Evolutionary conservation across 1,284 basidiomycete genomes (phyloP), one percentile per base, ranked within the genome.

Genomic region (Boletus sp.): DNA sequence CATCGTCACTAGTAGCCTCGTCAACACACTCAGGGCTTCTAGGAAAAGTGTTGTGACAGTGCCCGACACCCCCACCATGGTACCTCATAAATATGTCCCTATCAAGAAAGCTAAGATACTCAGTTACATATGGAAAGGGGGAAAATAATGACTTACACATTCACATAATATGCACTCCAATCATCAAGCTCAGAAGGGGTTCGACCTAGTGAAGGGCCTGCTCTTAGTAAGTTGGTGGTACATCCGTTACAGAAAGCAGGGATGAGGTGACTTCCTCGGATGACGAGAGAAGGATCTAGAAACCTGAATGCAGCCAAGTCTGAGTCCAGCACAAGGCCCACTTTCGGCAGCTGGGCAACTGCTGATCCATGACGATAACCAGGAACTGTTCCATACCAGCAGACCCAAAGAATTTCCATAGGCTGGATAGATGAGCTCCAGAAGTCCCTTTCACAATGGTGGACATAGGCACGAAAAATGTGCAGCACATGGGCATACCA

Each of bases 201-300:
- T 6, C 58, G 27, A 25, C 48, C 60, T 6, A 51, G 38, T 0
- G 38, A 62, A n/a, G 57, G 62, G 21, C 59, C 62, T 8, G 31
- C 43, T 35, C 35, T 25, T n/a, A 67, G 51, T 9, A 67, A 50
- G 27, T 14, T 25, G 3, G 46, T 16, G 0, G 62, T 67, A 35
- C 30, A 27, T 5, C 61, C 58, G 27, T 55, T 40, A 4, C 27
- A 19, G 59, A 78, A 79, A 1, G 65, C 69, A 9, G 77, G 79
- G 33, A 80, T 73, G 1, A 80, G 61, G 59, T 81, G 80, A 27
- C 35, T 37, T 30, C 16, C 51, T 38, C 37, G 5, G 37, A 38
- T 38, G 37, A 38, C 5, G 37, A 38, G 37, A 21, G 37, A 38
- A 19, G 37, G 37, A 38, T 38, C 37, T 38, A 38, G 37, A 38